phyloP scores from a whole-genome alignment of 345 rosid genomes.

The Kernera saxatilis region DNA sequence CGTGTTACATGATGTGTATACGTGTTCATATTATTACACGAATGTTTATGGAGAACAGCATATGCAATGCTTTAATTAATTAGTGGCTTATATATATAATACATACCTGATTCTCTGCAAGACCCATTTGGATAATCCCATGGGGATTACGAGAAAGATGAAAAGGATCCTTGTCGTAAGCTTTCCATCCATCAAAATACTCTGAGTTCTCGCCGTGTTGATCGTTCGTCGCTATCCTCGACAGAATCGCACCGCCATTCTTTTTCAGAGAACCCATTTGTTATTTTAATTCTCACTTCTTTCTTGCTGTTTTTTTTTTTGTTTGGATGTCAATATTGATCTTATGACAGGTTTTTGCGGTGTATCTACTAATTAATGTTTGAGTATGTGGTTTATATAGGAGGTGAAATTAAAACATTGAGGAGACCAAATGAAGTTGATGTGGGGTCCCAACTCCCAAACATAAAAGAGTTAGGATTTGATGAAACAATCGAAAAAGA shows the following conservation, averaged over 20 bases:
- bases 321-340: background rate
- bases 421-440: constrained; percentile 21
- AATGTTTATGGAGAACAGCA: background rate
- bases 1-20: background rate
- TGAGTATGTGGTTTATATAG: constrained; percentile 11
- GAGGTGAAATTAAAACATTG: background rate
- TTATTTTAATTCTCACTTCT: background rate
- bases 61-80: background rate
- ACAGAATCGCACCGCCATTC: constrained; percentile 35
- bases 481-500: constrained; percentile 14
- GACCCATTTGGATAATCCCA: constrained; percentile 89
- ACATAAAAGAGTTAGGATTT: background rate
- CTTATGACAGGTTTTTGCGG: background rate
- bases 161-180: constrained; percentile 63
- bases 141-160: constrained; percentile 48
- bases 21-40: background rate
- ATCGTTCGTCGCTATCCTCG: constrained; percentile 51
- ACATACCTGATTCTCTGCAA: constrained; percentile 85
- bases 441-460: background rate
- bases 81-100: background rate
- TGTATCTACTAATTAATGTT: background rate
- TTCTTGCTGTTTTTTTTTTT: background rate
- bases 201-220: constrained; percentile 73
- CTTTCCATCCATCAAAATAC: constrained; percentile 86
- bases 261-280: constrained; percentile 8